Percentiles rank a stretch among this genome's conserved stretches.
Conservation (phyloP, 2,329 filamentous ascomycete genomes). For the Ophiostoma piceae region DNA sequence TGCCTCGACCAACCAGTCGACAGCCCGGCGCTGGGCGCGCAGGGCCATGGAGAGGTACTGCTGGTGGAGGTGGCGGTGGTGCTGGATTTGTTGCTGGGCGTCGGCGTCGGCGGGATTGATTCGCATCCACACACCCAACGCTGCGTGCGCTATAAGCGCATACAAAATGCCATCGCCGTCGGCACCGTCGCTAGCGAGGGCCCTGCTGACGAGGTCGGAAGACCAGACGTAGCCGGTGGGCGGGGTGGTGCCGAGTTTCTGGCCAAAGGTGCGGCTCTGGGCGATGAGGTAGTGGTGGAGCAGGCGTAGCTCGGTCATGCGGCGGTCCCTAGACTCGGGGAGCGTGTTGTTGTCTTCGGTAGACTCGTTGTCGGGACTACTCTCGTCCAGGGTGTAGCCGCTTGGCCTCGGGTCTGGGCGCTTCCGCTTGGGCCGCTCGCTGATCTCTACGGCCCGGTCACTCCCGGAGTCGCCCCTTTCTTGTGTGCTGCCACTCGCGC, state of each 20-base stretch:
- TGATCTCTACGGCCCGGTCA: not conserved
- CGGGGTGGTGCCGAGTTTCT: conserved; percentile 13
- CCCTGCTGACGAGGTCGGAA: conserved; percentile 31
- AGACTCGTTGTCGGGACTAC: not conserved
- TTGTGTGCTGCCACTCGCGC: not conserved
- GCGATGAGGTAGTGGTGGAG: conserved; percentile 36
- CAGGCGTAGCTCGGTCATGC: conserved; percentile 37
- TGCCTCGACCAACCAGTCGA: conserved; percentile 30
- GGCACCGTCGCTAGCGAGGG: conserved; percentile 30
- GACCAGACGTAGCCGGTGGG: conserved; percentile 31
- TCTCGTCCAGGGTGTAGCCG: not conserved
- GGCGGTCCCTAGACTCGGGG: conserved; percentile 36
- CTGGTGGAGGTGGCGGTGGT: conserved; percentile 33
- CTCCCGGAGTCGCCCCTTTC: not conserved
- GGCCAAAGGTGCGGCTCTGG: conserved; percentile 32
- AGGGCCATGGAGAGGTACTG: conserved; percentile 36
- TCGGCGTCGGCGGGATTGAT: conserved; percentile 23
- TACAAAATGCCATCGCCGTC: conserved; percentile 35
- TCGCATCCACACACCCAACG: conserved; percentile 36
- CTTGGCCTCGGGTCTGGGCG: not conserved
- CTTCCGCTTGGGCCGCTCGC: not conserved
- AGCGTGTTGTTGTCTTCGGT: conserved; percentile 17
- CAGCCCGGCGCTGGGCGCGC: conserved; percentile 37
- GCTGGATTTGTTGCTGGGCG: too few relatives aligned
- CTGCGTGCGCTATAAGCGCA: conserved; percentile 36